Evolutionary conservation across 768 basidiomycete genomes (phyloP), one percentile per base, ranked within the genome.

Genomic region (Multifurca ochricompacta): DNA sequence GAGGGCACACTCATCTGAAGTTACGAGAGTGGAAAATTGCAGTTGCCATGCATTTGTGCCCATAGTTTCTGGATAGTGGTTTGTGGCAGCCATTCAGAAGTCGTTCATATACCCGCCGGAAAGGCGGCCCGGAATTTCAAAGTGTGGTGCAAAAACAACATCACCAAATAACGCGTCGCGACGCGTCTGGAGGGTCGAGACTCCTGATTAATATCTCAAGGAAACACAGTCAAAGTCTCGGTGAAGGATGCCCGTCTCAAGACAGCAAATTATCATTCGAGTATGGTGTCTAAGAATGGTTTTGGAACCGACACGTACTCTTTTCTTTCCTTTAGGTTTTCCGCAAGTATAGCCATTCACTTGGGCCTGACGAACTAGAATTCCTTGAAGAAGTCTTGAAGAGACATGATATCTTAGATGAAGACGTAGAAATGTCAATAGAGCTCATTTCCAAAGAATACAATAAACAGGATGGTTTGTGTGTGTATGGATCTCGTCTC

Each of bases 371-470:
- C 51, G 81, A 82, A 8, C 70, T 90, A 21, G 76, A 79, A 36
- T 78, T 86, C 59, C 66, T 92, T 14, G 87, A 91, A 63, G 74
- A 77, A 11, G 79, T 93, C 34, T 70, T 91, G 16, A 77, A 81
- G 42, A 70, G 76, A 54, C 84, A 91, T 67, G 82, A 85, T 44
- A 85, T 93, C 42, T 65, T 73, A 3, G 80, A 83, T 47, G 76
- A 80, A 27, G 83, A 88, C 41, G 72, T 86, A 16, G 87, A 91
- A 58, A 74, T 74, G 36, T 87, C 87, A 40, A 70, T 92, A 11
- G 91, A 92, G 62, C 79, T 82, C 40, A 75, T 93, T 27, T 89
- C 89, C 7, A 82, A 86, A 59, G 89, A 91, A 62, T 93, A 92
- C 62, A 90, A 90, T 62, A 88, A 84, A 62, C 90, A 93, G 68